phyloP scores from a whole-genome alignment of 352 stramenopile species.

The Phytophthora fragariaefolia region DNA sequence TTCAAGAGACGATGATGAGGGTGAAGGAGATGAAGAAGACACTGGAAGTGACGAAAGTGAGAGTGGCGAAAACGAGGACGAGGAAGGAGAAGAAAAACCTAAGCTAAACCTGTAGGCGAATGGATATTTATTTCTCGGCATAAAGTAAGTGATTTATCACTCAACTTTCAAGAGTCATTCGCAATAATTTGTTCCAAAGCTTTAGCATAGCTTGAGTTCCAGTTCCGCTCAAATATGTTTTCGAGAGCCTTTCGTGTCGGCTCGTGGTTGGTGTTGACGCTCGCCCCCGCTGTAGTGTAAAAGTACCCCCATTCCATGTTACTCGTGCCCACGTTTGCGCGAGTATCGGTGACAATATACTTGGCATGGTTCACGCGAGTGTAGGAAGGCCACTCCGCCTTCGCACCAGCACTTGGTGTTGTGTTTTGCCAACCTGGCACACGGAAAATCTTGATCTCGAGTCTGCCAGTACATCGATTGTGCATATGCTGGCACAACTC shows the following conservation, averaged over 20 bases:
- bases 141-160: not conserved
- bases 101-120: conserved; percentile 3
- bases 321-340: conserved; percentile 86
- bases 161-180: not conserved
- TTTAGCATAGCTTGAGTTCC: conserved; percentile 70
- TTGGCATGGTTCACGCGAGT: conserved; percentile 89
- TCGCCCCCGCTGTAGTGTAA: conserved; percentile 81
- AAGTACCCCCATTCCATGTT: conserved; percentile 92
- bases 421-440: conserved; percentile 84
- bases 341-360: conserved; percentile 82
- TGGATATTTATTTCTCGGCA: conserved; percentile 33
- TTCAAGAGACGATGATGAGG: conserved; percentile 13
- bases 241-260: conserved; percentile 59
- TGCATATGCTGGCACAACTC: conserved; percentile 48
- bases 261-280: conserved; percentile 80
- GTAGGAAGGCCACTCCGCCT: conserved; percentile 61
- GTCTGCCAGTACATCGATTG: conserved; percentile 48
- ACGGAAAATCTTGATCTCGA: conserved; percentile 78
- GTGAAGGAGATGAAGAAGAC: conserved; percentile 7
- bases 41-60: conserved; percentile 1
- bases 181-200: conserved; percentile 34
- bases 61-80: conserved; percentile 3
- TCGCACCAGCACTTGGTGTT: conserved; percentile 30
- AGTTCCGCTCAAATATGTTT: conserved; percentile 77
- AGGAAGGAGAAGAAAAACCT: not conserved